Conservation (phyloP, 2,329 filamentous ascomycete species). For the Lasiodiplodia gonubiensis region DNA sequence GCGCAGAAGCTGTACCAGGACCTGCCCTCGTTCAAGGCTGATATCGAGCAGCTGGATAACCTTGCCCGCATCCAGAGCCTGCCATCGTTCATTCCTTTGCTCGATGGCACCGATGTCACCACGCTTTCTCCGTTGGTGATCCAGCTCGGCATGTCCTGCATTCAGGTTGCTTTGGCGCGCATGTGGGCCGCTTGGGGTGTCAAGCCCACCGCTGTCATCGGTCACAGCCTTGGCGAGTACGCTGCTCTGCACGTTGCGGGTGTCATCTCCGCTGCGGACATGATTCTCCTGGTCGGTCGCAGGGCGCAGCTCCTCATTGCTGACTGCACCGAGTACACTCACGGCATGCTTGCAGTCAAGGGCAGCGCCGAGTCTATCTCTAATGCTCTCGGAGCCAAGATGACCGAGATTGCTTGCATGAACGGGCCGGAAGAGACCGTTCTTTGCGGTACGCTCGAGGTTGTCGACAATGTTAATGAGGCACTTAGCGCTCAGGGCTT, state of each 20-base stretch:
- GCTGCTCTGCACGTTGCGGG: conserved; percentile 74
- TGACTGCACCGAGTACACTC: conserved; percentile 69
- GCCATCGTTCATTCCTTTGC: conserved; percentile 56
- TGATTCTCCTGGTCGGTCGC: conserved; percentile 72
- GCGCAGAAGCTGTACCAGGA: conserved; percentile 58
- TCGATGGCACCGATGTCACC: conserved; percentile 55
- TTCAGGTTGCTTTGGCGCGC: conserved; percentile 58
- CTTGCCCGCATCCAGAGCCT: conserved; percentile 53
- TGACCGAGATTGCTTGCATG: conserved; percentile 70
- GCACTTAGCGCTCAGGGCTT: conserved; percentile 59
- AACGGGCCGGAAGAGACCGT: conserved; percentile 79
- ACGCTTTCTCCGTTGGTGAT: conserved; percentile 59
- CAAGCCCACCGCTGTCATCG: conserved; percentile 59
- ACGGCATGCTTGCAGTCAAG: conserved; percentile 69
- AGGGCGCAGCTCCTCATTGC: conserved; percentile 70
- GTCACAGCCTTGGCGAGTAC: conserved; percentile 73
- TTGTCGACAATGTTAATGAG: conserved; percentile 61
- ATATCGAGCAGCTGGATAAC: conserved; percentile 57
- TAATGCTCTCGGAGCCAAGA: conserved; percentile 57
- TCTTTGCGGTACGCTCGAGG: conserved; percentile 66
- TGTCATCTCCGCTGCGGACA: conserved; percentile 72
- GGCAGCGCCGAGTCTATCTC: conserved; percentile 58
- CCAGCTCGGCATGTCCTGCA: conserved; percentile 60
- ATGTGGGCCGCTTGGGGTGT: conserved; percentile 62
- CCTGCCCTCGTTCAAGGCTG: conserved; percentile 53